Conservation (phyloP, 129 eudicot genomes). For the Lonicera japonica region DNA sequence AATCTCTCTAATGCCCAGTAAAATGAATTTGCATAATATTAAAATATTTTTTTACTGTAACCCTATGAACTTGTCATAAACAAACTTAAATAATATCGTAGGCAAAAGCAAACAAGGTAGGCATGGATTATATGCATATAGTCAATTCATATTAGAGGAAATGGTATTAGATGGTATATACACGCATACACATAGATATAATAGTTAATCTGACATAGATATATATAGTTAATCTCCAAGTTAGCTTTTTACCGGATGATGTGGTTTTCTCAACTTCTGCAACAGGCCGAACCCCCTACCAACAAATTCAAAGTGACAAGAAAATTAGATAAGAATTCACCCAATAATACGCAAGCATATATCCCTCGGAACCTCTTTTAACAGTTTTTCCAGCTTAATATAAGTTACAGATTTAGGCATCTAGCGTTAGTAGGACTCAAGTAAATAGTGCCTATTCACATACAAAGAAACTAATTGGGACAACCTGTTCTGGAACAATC, state of each 20-base stretch:
- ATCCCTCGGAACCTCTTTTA: not conserved
- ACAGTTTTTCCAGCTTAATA: not conserved
- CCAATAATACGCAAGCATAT: not conserved
- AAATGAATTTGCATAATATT: too few relatives aligned
- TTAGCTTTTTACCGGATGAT: conserved; percentile 44
- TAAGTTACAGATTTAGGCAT: not conserved
- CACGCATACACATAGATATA: too few relatives aligned
- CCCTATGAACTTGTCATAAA: too few relatives aligned
- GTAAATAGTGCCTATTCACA: not conserved
- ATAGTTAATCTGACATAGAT: too few relatives aligned
- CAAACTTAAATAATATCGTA: too few relatives aligned
- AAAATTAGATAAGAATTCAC: not conserved
- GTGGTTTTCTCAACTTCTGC: conserved; percentile 61
- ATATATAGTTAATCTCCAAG: not conserved
- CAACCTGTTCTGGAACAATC: conserved; percentile 71
- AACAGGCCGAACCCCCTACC: conserved; percentile 53
- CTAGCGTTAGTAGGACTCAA: not conserved
- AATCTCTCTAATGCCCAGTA: too few relatives aligned
- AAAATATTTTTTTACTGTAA: too few relatives aligned
- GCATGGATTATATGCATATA: too few relatives aligned
- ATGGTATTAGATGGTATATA: not conserved
- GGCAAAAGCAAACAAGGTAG: too few relatives aligned
- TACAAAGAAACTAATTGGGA: conserved; percentile 4
- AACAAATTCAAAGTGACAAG: conserved; percentile 2
- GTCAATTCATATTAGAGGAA: too few relatives aligned